These are phyloP conservation scores for Fomitopsis palustris DNA, from an alignment of 1,284 basidiomycete genomes.

Conservation along the genomic window DNA sequence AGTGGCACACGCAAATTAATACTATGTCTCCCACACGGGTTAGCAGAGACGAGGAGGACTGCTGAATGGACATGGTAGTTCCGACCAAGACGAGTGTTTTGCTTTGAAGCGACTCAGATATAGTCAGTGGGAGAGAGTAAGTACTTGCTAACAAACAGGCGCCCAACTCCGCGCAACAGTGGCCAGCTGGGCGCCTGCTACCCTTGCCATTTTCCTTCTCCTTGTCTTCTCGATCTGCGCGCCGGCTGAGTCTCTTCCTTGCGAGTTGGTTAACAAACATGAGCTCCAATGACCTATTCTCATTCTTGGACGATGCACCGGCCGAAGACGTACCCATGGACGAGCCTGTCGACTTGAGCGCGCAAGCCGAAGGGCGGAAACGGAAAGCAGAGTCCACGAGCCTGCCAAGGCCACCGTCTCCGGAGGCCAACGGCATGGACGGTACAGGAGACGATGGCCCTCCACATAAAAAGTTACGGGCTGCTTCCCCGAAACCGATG, in stretches of 20 bases:
- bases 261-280: constrained; percentile 7
- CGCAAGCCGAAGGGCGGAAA: constrained; percentile 19
- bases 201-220: too few relatives aligned
- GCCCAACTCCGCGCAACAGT: too few relatives aligned
- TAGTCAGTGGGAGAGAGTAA: too few relatives aligned
- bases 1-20: too few relatives aligned
- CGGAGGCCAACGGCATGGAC: constrained; percentile 11
- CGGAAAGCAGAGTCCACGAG: constrained; percentile 22
- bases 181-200: too few relatives aligned
- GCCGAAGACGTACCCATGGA: constrained; percentile 18
- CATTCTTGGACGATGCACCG: constrained; percentile 35
- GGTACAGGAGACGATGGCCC: constrained; percentile 10
- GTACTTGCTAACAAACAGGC: too few relatives aligned
- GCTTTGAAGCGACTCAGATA: too few relatives aligned
- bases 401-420: constrained; percentile 7
- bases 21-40: too few relatives aligned
- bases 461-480: constrained; percentile 44
- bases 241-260: neutral
- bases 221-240: too few relatives aligned
- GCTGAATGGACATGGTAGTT: too few relatives aligned
- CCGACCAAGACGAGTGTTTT: too few relatives aligned
- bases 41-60: too few relatives aligned
- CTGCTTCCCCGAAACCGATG: constrained; percentile 61
- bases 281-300: constrained; percentile 35
- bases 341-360: constrained; percentile 18